Conservation (phyloP, 768 basidiomycete genomes). For the Rhodotorula toruloides region DNA sequence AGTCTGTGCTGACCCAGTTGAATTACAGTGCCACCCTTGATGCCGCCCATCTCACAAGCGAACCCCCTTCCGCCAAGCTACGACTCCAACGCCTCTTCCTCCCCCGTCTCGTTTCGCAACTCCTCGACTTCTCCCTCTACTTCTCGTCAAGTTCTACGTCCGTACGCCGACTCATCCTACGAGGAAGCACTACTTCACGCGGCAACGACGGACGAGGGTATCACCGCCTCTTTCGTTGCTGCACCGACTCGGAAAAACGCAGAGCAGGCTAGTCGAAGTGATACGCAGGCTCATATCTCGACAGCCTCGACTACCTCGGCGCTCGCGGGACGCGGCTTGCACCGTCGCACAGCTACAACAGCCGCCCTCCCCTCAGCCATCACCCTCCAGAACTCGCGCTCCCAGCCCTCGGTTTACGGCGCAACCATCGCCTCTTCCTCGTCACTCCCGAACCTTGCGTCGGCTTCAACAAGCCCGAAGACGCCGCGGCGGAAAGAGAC, state of each 20-base stretch:
- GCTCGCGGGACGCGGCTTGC: neutral
- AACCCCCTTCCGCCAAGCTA: neutral
- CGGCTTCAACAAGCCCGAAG: neutral
- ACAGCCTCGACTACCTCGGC: neutral
- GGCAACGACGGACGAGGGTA: neutral
- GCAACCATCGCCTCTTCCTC: neutral
- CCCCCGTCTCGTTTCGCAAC: neutral
- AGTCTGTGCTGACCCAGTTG: too few species aligned
- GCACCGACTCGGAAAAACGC: too few species aligned
- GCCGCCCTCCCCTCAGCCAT: neutral
- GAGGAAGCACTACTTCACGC: slow-evolving; percentile 8
- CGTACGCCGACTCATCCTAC: neutral
- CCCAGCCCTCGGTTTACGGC: neutral
- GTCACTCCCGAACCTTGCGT: neutral
- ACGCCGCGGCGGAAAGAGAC: neutral
- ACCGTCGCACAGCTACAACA: neutral
- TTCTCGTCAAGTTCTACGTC: neutral
- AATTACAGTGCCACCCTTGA: slow-evolving; percentile 8
- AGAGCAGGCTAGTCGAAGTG: too few species aligned
- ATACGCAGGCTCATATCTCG: neutral
- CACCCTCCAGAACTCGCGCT: too few species aligned
- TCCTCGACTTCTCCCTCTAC: neutral
- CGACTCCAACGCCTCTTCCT: neutral
- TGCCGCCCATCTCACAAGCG: slow-evolving; percentile 21
- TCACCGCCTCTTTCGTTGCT: neutral